A percentile compares a stretch with the other conserved stretches of the same genome.
phyloP scores from a whole-genome alignment of 78 protist genomes.

The Dictyostelium brefeldianum region DNA sequence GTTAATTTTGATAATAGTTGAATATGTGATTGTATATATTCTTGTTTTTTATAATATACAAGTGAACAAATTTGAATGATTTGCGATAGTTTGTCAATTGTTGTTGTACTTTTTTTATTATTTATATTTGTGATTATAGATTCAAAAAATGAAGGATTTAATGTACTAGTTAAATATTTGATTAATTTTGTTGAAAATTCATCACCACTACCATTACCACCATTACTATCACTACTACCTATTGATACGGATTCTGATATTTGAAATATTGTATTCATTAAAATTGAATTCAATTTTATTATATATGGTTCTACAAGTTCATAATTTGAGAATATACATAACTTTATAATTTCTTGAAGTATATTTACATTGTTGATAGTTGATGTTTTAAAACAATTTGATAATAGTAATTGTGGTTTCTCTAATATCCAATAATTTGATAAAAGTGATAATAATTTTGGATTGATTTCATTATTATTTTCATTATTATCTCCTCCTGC shows the following conservation, averaged over 20 bases:
- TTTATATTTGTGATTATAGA: not conserved
- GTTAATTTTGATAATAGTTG: not conserved
- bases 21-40: not conserved
- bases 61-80: not conserved
- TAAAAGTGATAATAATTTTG: not conserved
- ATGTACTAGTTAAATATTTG: not conserved
- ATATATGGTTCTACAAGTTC: conserved; percentile 11
- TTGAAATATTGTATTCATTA: not conserved
- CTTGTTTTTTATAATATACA: not conserved
- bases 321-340: conserved; percentile 3
- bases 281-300: not conserved
- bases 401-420: not conserved
- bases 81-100: not conserved
- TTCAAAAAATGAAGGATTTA: not conserved
- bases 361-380: not conserved
- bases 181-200: not conserved
- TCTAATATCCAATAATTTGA: not conserved
- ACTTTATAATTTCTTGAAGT: not conserved
- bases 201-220: not conserved
- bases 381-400: not conserved
- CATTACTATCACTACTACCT: too few species aligned
- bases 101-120: not conserved
- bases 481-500: not conserved
- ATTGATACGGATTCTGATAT: not conserved
- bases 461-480: not conserved